Base-by-base conservation (phyloP, 2,329 filamentous ascomycete genomes). In the Colletotrichum orbiculare region DNA sequence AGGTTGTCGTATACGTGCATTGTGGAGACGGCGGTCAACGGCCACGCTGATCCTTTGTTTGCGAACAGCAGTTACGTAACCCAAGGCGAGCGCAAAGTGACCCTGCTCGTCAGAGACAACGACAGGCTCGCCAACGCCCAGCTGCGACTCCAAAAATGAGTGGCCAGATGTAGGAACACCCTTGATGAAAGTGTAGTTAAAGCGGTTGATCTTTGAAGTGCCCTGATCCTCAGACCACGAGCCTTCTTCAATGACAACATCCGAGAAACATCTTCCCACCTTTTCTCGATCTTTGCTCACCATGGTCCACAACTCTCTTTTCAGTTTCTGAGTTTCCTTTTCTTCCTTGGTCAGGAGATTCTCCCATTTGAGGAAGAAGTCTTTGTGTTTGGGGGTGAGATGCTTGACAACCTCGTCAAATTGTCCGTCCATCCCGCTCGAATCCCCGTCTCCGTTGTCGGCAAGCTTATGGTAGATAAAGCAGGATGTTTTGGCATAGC, bases 311-410 rank as follows among this genome's bases (percentile, higher is more conserved):
- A 99, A 82, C 75, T 99, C 96, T 69, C 94, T 86, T 67, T 94
- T 89, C 68, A 94, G 91, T 72, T 92, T 96, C 74, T 96, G 91
- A 73, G 91, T 89, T 72, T 97, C 94, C 71, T 91, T 93, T 76
- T 99, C 96, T 80, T 99, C 96, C 74, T 96, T 96, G 0, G 95
- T 98, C 42, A 99, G 82, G 12, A 99, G 83, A 54, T 90, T 86
- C 76, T 99, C 96, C 96, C 96, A 99, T 74, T 96, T 97, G 68
- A 91, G 84, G 77, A 99, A 97, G 76, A 98, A 99, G 0, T 89
- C 86, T 69, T 88, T 88, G 73, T 97, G 92, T 0, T 79, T 81
- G 2, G 90, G 84, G 6, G 87, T 92, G n/a, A 97, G 83, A 73
- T 96, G 91, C 64, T 85, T 85, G 54, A 97, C 90, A 6, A 93